These are phyloP conservation scores for Ophiorrhiza pumila DNA, from an alignment of 257 asterid genomes.

Conservation along the genomic window DNA sequence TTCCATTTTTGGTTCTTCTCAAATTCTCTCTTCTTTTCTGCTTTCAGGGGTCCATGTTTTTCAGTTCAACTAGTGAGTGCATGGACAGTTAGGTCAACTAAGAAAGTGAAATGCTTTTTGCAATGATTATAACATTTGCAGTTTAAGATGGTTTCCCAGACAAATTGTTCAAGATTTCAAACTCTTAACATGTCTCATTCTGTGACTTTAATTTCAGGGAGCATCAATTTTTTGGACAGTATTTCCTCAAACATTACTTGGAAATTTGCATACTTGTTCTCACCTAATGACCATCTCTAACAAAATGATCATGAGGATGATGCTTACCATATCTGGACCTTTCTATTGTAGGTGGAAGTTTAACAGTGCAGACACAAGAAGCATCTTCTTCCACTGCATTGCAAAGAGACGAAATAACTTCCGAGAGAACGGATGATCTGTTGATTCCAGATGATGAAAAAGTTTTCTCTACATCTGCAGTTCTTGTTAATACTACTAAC, in stretches of 20 bases:
- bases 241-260: background rate
- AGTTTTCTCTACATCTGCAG: constrained; percentile 28
- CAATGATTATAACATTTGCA: background rate
- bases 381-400: constrained; percentile 35
- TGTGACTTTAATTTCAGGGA: background rate
- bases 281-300: background rate
- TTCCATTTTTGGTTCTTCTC: background rate
- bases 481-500: constrained; percentile 30
- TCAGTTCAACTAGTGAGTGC: background rate
- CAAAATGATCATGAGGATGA: background rate
- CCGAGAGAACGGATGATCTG: constrained; percentile 11
- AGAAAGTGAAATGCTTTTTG: background rate
- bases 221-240: background rate
- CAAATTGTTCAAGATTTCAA: background rate
- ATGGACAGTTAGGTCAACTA: background rate
- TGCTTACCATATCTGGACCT: background rate
- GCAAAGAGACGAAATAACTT: constrained; percentile 15
- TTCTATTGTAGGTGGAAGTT: constrained; percentile 55
- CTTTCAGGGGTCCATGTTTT: background rate
- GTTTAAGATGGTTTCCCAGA: background rate
- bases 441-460: constrained; percentile 28
- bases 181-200: background rate
- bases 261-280: background rate
- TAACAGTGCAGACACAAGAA: constrained; percentile 68
- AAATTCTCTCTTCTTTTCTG: background rate